Conservation (phyloP, 2,329 filamentous ascomycete genomes). For the Gnomoniopsis sp. region DNA sequence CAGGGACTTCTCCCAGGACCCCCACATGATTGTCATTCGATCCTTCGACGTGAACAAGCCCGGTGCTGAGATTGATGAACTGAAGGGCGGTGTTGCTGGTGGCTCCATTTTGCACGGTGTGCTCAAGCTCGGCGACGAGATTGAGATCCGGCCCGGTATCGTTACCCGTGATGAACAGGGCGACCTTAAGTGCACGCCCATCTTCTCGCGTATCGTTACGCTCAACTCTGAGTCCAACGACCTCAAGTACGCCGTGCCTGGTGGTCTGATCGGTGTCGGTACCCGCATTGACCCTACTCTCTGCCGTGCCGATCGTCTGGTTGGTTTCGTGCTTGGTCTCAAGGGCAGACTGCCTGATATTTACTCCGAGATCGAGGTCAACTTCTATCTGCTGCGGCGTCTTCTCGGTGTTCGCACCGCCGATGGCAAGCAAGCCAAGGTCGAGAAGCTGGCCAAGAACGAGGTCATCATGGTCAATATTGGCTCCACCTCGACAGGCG, state of each 20-base stretch:
- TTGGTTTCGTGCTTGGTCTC: constrained; percentile 94
- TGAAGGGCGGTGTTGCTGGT: constrained; percentile 98
- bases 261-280: constrained; percentile 96
- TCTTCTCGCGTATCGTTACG: constrained; percentile 91
- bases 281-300: constrained; percentile 96
- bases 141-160: constrained; percentile 98
- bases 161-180: constrained; percentile 93
- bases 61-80: constrained; percentile 94
- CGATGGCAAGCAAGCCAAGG: constrained; percentile 98
- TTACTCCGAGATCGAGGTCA: constrained; percentile 97
- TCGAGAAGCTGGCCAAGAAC: constrained; percentile 96
- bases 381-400: constrained; percentile 96
- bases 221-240: constrained; percentile 98
- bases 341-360: constrained; percentile 93
- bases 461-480: constrained; percentile 99
- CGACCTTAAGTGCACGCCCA: constrained; percentile 92
- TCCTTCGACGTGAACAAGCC: constrained; percentile 99
- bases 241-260: constrained; percentile 95
- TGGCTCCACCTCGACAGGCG: constrained; percentile 92
- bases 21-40: constrained; percentile 98
- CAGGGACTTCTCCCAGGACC: constrained; percentile 86
- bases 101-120: constrained; percentile 96
- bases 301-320: constrained; percentile 97
- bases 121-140: constrained; percentile 94
- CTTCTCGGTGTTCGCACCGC: constrained; percentile 95